Evolutionary conservation across 768 basidiomycete genomes (phyloP), one percentile per base, ranked within the genome.

Genomic region (Boletus tylopilopsis): DNA sequence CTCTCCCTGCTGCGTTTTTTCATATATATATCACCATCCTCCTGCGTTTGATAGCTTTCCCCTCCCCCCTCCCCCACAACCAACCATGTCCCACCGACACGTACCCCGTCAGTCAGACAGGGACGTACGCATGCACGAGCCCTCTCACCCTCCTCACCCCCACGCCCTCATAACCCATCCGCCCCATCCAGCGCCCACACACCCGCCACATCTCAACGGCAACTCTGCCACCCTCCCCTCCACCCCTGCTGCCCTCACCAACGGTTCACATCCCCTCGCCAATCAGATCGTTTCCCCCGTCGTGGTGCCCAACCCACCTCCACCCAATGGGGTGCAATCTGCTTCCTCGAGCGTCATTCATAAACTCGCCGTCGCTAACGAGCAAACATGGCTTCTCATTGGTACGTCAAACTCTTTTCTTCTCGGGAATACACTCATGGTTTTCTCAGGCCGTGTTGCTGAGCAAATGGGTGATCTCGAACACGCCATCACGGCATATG

Each of bases 381-480:
- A 95, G 66, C 87, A 91, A 69, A 95, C 94, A 36, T 96, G 94
- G 94, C 81, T 94, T 54, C 73, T 94, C 60, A 94, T 95, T 68
- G 94, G 93, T 90, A 8, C 18, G 57, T 37, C 52, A 10, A 38
- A 33, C 11, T 39, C 53, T 39, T 24, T 25, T 48, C 56, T 46
- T 30, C 19, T 36, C 23, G 18, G 23, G 22, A 27, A 12, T 27
- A 23, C 29, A 30, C 29, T 30, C 12, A 30, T 30, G 6, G 7
- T 30, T 59, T 57, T 70, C 67, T 60, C 73, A 97, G 94, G 94
- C 46, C 84, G 90, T 47, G 89, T 96, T 47, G 93, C 94, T 42
- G 96, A 97, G 69, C 91, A 94, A 67, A 89, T 98, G 84, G 81
- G 85, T 55, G 91, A 97, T 74, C 78, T 90, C 62, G 94, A 96